These are phyloP conservation scores for Straminergon stramineum DNA, from an alignment of 225 moss, liverwort and hornwort species.

Conservation along the genomic window DNA sequence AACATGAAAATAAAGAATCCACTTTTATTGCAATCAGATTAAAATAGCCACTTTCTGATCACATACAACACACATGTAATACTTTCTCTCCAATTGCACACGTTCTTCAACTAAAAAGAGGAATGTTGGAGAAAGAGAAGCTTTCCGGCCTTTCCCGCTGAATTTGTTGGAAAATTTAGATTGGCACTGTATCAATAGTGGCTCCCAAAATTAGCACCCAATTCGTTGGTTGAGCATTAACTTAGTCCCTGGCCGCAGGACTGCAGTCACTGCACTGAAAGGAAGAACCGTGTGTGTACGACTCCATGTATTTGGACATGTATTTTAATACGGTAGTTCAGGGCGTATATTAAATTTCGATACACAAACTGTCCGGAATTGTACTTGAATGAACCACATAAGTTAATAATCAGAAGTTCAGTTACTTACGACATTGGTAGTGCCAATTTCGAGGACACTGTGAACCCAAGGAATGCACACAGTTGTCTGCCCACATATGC, in stretches of 20 bases:
- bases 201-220: not conserved
- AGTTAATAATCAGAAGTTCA: not conserved
- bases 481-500: conserved; percentile 18
- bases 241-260: not conserved
- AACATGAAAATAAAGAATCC: not conserved
- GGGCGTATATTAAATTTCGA: no score
- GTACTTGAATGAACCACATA: no score
- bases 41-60: not conserved
- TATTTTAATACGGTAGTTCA: not conserved
- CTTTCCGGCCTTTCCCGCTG: not conserved
- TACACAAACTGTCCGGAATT: not conserved
- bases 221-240: not conserved
- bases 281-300: not conserved
- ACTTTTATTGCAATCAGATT: not conserved
- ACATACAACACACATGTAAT: not conserved
- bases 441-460: conserved; percentile 63
- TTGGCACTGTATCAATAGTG: not conserved
- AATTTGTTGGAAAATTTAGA: not conserved
- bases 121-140: not conserved
- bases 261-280: not conserved
- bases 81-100: not conserved
- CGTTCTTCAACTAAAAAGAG: not conserved
- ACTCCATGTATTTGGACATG: not conserved
- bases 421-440: conserved; percentile 15
- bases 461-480: conserved; percentile 53